These are phyloP conservation scores for Erysimum cheiranthoides DNA, from an alignment of 345 rosid species.

Conservation along the genomic window DNA sequence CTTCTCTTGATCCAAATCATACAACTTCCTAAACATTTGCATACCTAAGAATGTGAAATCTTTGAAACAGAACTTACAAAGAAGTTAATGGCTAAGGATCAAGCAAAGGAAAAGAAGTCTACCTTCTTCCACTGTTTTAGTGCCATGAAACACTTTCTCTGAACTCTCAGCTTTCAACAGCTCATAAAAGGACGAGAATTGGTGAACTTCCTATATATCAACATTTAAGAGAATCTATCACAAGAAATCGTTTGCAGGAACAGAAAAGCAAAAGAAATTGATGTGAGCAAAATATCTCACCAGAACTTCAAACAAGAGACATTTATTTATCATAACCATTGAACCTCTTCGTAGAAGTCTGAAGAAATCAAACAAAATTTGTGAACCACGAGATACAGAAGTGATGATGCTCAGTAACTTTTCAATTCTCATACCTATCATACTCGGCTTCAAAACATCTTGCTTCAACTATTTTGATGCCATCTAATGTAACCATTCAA, in stretches of 20 bases:
- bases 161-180: slow-evolving; percentile 67
- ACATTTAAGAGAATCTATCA: slow-evolving; percentile 17
- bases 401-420: not conserved
- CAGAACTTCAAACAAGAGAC: slow-evolving; percentile 66
- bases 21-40: slow-evolving; percentile 27
- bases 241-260: slow-evolving; percentile 1
- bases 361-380: slow-evolving; percentile 43
- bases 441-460: slow-evolving; percentile 50
- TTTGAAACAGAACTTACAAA: slow-evolving; percentile 4
- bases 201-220: slow-evolving; percentile 53
- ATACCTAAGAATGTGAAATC: slow-evolving; percentile 24
- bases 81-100: not conserved
- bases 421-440: slow-evolving; percentile 47
- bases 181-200: slow-evolving; percentile 57
- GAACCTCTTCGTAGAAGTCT: slow-evolving; percentile 59
- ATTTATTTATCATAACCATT: slow-evolving; percentile 60
- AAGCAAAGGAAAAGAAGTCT: not conserved
- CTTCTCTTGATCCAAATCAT: slow-evolving; percentile 34
- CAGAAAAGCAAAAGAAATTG: slow-evolving; percentile 21
- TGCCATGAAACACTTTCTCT: slow-evolving; percentile 68
- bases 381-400: slow-evolving; percentile 8
- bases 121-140: slow-evolving; percentile 71
- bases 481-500: slow-evolving; percentile 49
- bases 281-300: slow-evolving; percentile 47
- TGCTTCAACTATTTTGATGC: slow-evolving; percentile 55